Conservation (phyloP, 345 rosid species). For the Salix arbutifolia region DNA sequence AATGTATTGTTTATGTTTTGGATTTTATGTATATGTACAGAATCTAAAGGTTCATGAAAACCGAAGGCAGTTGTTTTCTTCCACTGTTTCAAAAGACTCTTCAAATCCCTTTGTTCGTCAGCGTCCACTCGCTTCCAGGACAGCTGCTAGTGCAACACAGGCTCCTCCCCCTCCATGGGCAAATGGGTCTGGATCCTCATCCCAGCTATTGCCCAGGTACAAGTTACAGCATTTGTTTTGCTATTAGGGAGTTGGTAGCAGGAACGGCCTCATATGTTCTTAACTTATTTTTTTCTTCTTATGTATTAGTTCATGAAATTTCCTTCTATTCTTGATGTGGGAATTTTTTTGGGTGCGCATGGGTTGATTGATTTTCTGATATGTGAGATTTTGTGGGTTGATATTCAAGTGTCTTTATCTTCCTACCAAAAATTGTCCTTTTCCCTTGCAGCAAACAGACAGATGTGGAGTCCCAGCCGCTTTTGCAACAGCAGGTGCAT, state of each 20-base stretch:
- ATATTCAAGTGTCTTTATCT: background rate
- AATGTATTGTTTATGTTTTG: background rate
- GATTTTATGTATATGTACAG: conserved; percentile 30
- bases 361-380: background rate
- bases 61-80: conserved; percentile 73
- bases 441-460: conserved; percentile 43
- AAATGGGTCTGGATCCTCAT: conserved; percentile 49
- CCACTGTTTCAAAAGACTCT: conserved; percentile 58
- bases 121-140: conserved; percentile 63
- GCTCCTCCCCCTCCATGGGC: conserved; percentile 66
- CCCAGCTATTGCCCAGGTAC: conserved; percentile 48
- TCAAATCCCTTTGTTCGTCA: conserved; percentile 76
- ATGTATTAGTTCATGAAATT: background rate
- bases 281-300: background rate
- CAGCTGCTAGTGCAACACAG: conserved; percentile 44
- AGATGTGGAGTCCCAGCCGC: conserved; percentile 57
- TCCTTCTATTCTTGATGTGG: background rate
- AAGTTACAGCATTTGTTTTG: background rate
- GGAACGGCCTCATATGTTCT: background rate
- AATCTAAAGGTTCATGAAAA: conserved; percentile 74
- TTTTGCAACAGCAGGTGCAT: conserved; percentile 31
- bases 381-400: background rate
- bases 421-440: background rate
- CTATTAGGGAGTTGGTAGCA: background rate
- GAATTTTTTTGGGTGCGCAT: background rate